Evolutionary conservation across 1,284 basidiomycete genomes (phyloP).

Genomic region (Mycena sp.): DNA sequence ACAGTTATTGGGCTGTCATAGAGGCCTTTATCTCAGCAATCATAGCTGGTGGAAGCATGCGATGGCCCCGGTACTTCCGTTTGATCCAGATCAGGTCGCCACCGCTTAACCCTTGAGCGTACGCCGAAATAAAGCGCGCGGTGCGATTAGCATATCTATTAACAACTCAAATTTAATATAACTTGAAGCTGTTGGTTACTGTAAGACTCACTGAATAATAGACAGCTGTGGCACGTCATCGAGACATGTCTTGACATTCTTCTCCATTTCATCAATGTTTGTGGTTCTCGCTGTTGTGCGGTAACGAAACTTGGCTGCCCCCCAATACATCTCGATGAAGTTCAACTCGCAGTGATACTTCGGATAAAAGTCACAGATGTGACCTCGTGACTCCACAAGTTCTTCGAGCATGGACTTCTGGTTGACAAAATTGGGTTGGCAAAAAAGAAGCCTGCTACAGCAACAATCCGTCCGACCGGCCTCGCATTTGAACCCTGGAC

Average conservation of each 20-base stretch:
- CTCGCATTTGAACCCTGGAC: slow-evolving; percentile 24
- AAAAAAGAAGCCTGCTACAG: slow-evolving; percentile 35
- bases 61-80: slow-evolving; percentile 28
- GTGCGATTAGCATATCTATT: slow-evolving; percentile 29
- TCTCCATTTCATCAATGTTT: slow-evolving; percentile 17
- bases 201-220: no score
- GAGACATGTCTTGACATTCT: slow-evolving; percentile 16
- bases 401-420: slow-evolving; percentile 30
- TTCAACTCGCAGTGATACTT: no score
- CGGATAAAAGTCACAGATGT: background rate
- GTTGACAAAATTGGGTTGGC: slow-evolving; percentile 35
- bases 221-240: slow-evolving; percentile 24
- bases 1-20: background rate
- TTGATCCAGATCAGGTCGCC: slow-evolving; percentile 23
- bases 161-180: background rate
- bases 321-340: no score
- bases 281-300: slow-evolving; percentile 10
- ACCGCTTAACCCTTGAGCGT: slow-evolving; percentile 26
- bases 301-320: slow-evolving; percentile 22
- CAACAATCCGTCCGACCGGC: slow-evolving; percentile 31
- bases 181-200: no score
- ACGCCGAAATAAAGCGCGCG: slow-evolving; percentile 29
- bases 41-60: slow-evolving; percentile 21
- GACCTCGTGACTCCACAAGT: slow-evolving; percentile 18
- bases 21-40: slow-evolving; percentile 1